Conservation (phyloP, 2,329 filamentous ascomycete species). For the Stachybotrys chlorohalonatus region DNA sequence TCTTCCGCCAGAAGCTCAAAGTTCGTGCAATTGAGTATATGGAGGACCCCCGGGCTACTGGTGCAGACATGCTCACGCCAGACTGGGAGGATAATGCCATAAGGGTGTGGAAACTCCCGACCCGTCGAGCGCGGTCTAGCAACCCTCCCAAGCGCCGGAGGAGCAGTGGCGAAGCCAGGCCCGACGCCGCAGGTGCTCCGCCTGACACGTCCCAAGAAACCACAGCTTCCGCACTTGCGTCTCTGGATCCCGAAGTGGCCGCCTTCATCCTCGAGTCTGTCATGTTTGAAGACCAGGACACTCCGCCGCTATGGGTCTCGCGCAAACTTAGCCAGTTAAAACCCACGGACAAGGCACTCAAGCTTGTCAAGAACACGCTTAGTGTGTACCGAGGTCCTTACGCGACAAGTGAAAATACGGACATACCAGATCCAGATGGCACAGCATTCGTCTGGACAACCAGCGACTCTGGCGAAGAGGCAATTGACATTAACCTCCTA, state of each 20-base stretch:
- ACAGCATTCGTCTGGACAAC: conserved; percentile 17
- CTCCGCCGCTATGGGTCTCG: conserved; percentile 11
- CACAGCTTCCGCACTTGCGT: background rate
- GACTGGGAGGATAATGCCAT: conserved; percentile 71
- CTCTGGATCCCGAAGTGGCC: conserved; percentile 21
- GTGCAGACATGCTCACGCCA: conserved; percentile 33
- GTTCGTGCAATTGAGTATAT: conserved; percentile 62
- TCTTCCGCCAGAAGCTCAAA: conserved; percentile 76
- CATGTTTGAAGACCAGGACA: conserved; percentile 25
- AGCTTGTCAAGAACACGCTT: conserved; percentile 56
- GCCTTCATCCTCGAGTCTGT: conserved; percentile 19
- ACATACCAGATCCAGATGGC: conserved; percentile 10
- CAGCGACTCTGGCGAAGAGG: conserved; percentile 5
- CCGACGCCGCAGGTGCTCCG: conserved; percentile 1
- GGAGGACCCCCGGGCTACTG: conserved; percentile 25
- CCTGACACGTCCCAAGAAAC: conserved; percentile 7
- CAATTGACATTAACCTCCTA: conserved; percentile 8
- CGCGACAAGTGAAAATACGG: conserved; percentile 7
- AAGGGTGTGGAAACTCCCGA: conserved; percentile 74
- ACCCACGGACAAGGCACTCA: conserved; percentile 36
- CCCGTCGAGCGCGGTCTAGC: conserved; percentile 18
- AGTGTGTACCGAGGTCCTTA: conserved; percentile 59
- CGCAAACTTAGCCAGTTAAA: conserved; percentile 17
- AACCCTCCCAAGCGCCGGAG: conserved; percentile 25
- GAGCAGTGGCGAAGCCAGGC: conserved; percentile 9